These are phyloP conservation scores for Boletus pseudopeckii DNA, from an alignment of 768 basidiomycete genomes.

Conservation along the genomic window DNA sequence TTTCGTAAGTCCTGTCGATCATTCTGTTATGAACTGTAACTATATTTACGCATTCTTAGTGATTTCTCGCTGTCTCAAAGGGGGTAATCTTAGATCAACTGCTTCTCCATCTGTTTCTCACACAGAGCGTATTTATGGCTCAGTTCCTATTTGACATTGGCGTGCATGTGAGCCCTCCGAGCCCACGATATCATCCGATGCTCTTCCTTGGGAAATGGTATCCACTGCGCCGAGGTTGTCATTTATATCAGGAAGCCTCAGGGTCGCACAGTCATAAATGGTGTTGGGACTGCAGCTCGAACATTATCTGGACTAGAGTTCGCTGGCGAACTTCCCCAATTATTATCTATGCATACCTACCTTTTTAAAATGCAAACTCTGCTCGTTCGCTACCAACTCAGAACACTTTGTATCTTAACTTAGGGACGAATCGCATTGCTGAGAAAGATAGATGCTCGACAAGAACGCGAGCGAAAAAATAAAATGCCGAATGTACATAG, in stretches of 20 bases:
- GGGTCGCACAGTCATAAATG: constrained; percentile 3
- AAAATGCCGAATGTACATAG: not conserved
- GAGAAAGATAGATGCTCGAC: not conserved
- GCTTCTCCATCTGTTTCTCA: constrained; percentile 6
- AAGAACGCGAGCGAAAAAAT: not conserved
- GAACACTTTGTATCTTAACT: not conserved
- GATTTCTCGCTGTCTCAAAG: constrained; percentile 8
- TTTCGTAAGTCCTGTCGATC: constrained; percentile 39
- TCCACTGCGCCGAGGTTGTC: not conserved
- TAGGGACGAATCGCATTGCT: not conserved
- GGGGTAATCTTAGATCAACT: not conserved
- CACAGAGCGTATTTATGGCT: not conserved
- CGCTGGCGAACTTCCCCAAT: constrained; percentile 1
- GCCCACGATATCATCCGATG: not conserved
- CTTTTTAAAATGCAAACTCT: not conserved
- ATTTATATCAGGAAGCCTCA: not conserved
- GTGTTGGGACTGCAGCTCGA: not conserved
- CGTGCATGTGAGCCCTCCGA: constrained; percentile 3
- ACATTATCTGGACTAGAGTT: constrained; percentile 12
- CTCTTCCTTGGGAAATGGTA: constrained; percentile 3
- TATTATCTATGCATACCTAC: constrained; percentile 10
- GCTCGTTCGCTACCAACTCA: not conserved
- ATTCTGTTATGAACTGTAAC: not conserved
- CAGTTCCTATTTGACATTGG: constrained; percentile 3
- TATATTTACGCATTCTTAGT: constrained; percentile 17